Base-by-base conservation (phyloP, 768 basidiomycete species). In the Boletus pseudo-olivaceus region DNA sequence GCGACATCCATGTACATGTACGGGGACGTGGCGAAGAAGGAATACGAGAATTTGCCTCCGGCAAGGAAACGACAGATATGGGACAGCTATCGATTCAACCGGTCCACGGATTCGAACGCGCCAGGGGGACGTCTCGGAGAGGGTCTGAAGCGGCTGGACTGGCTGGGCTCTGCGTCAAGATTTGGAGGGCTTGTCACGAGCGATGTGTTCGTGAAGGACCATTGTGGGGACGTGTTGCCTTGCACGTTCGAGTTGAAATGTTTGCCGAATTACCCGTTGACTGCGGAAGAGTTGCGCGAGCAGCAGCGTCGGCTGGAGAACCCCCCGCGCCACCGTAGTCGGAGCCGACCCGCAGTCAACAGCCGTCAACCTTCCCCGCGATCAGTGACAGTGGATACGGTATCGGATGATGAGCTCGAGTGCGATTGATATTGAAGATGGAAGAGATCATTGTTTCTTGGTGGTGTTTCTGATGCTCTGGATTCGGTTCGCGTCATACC, bases 101-200 rank as follows among this genome's bases (percentile, higher is more conserved):
- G 90, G 19, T 85, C 85, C 10, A 78, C 82, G 9, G 77, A 77
- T 30, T 72, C 71, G 26, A 82, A 81, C 45, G 87, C 84, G 2
- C 88, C 90, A 1, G 90, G 90, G 0, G 90, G 88, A 0, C 69
- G 71, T 39, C 76, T 91, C 4, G 82, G 81, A 8, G 75, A 79
- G 45, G 83, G 83, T 9, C 75, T 91, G 67, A 79, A 82, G 58
- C 72, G 84, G 49, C 71, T 87, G 49, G 90, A 92, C 63, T 90
- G 81, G 73, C 73, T 92, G 32, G 75, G 81, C 7, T 67, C 72
- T 45, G 66, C 79, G 49, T 81, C 82, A 32, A 76, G 80, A 69
- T 91, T 81, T 59, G 88, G 83, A 2, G 90, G 90, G 9, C 67
- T 90, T 27, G 60, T 68, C 51, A 23, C 63, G 17, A 78, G 82